These are phyloP conservation scores for Dichotomopilus funicola DNA, from an alignment of 2,329 filamentous ascomycete species.

Conservation along the genomic window DNA sequence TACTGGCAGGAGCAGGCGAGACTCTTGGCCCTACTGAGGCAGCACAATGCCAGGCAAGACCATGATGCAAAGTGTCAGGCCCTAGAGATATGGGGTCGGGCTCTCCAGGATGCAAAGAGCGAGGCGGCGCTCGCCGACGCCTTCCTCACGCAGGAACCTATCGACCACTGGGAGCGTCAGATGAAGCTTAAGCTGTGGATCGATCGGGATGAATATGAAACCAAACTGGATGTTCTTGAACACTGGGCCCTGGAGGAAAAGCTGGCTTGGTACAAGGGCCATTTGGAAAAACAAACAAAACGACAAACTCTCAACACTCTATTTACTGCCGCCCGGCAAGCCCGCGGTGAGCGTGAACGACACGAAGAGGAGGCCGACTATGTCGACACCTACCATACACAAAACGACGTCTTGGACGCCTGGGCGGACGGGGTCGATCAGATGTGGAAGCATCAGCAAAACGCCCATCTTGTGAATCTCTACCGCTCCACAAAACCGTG, in stretches of 20 bases:
- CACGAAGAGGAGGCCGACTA: conserved; percentile 16
- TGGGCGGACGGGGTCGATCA: conserved; percentile 15
- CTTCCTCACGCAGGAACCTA: conserved; percentile 17
- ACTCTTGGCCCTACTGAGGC: conserved; percentile 16
- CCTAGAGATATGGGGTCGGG: conserved; percentile 9
- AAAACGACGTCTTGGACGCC: conserved; percentile 11
- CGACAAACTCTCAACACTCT: conserved; percentile 11
- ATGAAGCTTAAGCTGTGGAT: conserved; percentile 22
- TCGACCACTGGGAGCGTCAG: conserved; percentile 26
- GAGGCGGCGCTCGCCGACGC: conserved; percentile 16
- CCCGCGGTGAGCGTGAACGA: conserved; percentile 2
- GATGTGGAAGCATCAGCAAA: conserved; percentile 16
- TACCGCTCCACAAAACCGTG: conserved; percentile 21
- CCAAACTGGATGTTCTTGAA: conserved; percentile 19
- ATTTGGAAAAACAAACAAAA: conserved; percentile 19
- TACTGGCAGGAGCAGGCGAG: conserved; percentile 24
- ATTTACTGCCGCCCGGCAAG: conserved; percentile 7
- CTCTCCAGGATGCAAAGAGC: conserved; percentile 2
- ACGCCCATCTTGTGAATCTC: conserved; percentile 20
- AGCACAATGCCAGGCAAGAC: conserved; percentile 12
- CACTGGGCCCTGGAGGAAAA: conserved; percentile 27
- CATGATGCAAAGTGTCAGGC: conserved; percentile 1
- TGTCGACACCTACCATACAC: conserved; percentile 14
- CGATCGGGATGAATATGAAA: conserved; percentile 13
- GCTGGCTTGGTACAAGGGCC: conserved; percentile 23